phyloP scores from a whole-genome alignment of 345 rosid species.

The Pugionium dolabratum region DNA sequence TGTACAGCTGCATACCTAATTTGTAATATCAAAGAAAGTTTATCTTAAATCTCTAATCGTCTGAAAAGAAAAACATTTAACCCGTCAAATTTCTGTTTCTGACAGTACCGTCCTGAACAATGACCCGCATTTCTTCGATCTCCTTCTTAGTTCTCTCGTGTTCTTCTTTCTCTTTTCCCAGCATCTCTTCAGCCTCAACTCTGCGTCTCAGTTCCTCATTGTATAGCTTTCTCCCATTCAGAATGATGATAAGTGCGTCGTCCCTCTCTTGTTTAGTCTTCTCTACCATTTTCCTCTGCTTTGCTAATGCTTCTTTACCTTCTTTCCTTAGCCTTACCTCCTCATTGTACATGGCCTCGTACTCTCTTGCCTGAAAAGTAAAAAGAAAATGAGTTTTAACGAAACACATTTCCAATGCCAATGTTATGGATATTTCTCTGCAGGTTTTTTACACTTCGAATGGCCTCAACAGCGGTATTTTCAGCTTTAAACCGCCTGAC shows the following conservation, averaged over 20 bases:
- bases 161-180: constrained; percentile 42
- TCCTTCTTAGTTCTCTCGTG: constrained; percentile 40
- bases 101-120: constrained; percentile 37
- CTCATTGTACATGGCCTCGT: constrained; percentile 43
- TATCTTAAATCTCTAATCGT: neutral
- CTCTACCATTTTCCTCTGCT: constrained; percentile 42
- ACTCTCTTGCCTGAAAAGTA: constrained; percentile 44
- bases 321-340: constrained; percentile 44
- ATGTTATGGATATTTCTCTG: neutral
- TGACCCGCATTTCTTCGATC: constrained; percentile 45
- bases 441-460: constrained; percentile 44
- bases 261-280: constrained; percentile 44
- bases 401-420: neutral
- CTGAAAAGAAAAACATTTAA: neutral
- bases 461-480: constrained; percentile 44
- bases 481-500: constrained; percentile 50
- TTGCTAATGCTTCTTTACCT: constrained; percentile 34
- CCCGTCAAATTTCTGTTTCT: constrained; percentile 19
- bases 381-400: constrained; percentile 3
- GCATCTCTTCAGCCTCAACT: constrained; percentile 43
- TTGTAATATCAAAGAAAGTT: neutral
- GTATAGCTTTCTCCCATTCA: constrained; percentile 43
- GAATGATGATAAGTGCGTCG: constrained; percentile 42
- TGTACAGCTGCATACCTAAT: constrained; percentile 39
- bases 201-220: constrained; percentile 43